Conservation (phyloP, 306 rosid species). For the Cyclanthera cordifolia region DNA sequence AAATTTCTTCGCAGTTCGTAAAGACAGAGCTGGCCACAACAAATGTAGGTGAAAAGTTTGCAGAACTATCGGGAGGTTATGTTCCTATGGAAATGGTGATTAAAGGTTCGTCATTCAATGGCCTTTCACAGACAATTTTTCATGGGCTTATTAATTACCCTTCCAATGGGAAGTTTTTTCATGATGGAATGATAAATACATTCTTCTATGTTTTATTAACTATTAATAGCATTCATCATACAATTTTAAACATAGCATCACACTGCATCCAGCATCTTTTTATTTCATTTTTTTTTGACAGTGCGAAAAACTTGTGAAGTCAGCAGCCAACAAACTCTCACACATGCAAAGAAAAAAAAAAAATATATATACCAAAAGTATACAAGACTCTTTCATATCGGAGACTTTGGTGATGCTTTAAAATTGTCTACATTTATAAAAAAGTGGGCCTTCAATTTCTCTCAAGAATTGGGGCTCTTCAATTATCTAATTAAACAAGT, state of each 20-base stretch:
- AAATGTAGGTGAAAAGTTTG: slow-evolving; percentile 17
- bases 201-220: background rate
- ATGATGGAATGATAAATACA: background rate
- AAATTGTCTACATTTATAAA: background rate
- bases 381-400: background rate
- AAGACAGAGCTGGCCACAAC: slow-evolving; percentile 41
- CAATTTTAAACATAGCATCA: background rate
- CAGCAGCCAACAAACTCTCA: background rate
- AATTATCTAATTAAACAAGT: slow-evolving; percentile 2
- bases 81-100: slow-evolving; percentile 81
- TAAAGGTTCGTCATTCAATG: slow-evolving; percentile 40
- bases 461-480: background rate
- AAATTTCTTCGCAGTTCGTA: slow-evolving; percentile 55
- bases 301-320: background rate
- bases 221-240: background rate
- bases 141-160: background rate
- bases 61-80: slow-evolving; percentile 45
- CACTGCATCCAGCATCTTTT: background rate
- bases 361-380: background rate
- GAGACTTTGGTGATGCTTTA: too few species aligned
- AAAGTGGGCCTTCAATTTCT: background rate
- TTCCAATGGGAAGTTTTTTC: background rate
- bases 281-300: background rate
- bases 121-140: background rate
- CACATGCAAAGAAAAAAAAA: too few species aligned